Evolutionary conservation across 2,329 filamentous ascomycete genomes (phyloP).

Genomic region (Cytospora schulzeri): DNA sequence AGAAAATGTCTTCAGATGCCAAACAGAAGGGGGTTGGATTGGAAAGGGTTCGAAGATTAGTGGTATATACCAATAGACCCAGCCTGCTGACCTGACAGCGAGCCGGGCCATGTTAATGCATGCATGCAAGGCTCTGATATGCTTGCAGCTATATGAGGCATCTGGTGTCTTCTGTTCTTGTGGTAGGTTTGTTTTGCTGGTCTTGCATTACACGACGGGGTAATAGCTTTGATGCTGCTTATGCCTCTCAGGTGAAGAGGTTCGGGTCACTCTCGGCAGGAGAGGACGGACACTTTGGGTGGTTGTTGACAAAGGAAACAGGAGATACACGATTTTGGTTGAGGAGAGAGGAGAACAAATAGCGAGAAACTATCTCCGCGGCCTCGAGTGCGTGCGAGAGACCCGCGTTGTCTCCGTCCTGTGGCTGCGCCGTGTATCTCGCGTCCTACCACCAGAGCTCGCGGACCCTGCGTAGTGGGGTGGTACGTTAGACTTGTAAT

Average conservation of each 20-base stretch:
- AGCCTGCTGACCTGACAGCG: conserved; percentile 12
- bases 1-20: conserved; percentile 10
- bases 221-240: conserved; percentile 15
- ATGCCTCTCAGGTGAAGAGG: conserved; percentile 23
- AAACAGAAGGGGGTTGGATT: background rate
- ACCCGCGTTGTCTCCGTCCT: conserved; percentile 27
- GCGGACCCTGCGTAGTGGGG: conserved; percentile 31
- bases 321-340: conserved; percentile 23
- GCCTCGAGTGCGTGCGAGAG: conserved; percentile 25
- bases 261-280: conserved; percentile 26
- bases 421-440: conserved; percentile 36
- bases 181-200: background rate
- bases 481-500: conserved; percentile 28
- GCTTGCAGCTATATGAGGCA: conserved; percentile 8
- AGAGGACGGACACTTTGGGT: conserved; percentile 26
- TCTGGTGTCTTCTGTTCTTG: conserved; percentile 2
- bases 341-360: background rate
- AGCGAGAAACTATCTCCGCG: conserved; percentile 19
- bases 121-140: conserved; percentile 10
- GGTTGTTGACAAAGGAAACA: conserved; percentile 23
- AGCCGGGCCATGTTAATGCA: conserved; percentile 12
- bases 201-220: conserved; percentile 10
- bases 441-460: conserved; percentile 49
- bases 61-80: conserved; percentile 22
- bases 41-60: conserved; percentile 15